Evolutionary conservation across 768 basidiomycete genomes (phyloP).

Genomic region (Lactarius vividus): DNA sequence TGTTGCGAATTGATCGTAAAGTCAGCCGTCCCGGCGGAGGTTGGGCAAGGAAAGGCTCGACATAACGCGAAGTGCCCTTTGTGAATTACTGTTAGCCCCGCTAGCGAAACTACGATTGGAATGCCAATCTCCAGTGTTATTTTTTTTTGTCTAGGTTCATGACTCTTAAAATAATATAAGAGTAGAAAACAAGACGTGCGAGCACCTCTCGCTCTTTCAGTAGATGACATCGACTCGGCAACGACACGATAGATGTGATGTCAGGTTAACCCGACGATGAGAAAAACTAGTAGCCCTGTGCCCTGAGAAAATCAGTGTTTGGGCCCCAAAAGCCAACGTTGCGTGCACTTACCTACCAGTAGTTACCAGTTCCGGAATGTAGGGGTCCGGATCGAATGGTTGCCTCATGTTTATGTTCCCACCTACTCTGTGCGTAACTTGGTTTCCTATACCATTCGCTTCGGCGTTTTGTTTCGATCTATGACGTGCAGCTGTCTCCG

Average conservation of each 20-base stretch:
- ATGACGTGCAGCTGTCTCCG: too few species aligned
- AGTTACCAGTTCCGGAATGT: neutral
- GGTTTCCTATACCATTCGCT: neutral
- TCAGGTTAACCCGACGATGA: neutral
- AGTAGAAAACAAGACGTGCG: too few species aligned
- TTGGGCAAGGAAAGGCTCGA: constrained; percentile 5
- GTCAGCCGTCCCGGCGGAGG: constrained; percentile 2
- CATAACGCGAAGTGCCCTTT: constrained; percentile 1
- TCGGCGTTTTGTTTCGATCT: neutral
- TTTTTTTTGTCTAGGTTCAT: neutral
- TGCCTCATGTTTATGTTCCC: neutral
- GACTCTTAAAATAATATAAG: too few species aligned
- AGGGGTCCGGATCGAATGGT: neutral
- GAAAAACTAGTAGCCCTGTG: neutral
- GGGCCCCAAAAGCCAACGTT: too few species aligned
- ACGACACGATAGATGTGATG: neutral
- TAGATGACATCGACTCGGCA: too few species aligned
- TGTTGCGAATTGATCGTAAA: constrained; percentile 38
- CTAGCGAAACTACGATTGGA: neutral
- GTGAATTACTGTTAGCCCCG: neutral
- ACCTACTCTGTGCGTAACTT: neutral
- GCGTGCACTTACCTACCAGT: too few species aligned
- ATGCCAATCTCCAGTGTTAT: neutral
- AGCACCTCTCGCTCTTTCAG: too few species aligned
- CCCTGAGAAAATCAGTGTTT: neutral